These are phyloP conservation scores for Podospora pseudopauciseta DNA, from an alignment of 495 filamentous ascomycete species.

Conservation along the genomic window DNA sequence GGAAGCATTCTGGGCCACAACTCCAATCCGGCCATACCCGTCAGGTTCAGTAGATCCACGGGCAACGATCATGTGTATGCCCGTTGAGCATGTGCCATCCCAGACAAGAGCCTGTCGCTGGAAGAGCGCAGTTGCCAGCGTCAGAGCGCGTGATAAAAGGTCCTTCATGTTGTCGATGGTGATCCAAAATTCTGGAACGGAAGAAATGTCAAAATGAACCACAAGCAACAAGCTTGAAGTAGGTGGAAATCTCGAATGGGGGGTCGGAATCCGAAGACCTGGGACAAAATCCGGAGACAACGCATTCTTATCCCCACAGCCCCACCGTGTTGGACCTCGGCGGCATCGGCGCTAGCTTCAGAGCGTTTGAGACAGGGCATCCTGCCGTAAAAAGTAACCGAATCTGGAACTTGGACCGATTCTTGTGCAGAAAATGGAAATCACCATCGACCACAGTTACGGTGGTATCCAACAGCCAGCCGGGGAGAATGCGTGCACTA, in stretches of 20 bases:
- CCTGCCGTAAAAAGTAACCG: neutral
- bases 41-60: constrained; percentile 18
- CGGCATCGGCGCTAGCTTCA: no score
- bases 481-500: no score
- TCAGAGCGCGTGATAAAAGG: constrained; percentile 1
- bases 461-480: no score
- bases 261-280: neutral
- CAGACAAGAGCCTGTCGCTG: neutral
- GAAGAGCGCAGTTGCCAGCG: neutral
- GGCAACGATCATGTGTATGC: constrained; percentile 21
- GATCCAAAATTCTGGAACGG: neutral
- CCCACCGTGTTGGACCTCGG: no score
- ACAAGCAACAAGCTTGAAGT: neutral
- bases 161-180: neutral
- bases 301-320: neutral
- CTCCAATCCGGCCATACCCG: constrained; percentile 13
- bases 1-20: constrained; percentile 16
- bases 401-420: neutral
- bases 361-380: neutral
- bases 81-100: constrained; percentile 13
- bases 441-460: neutral
- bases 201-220: neutral
- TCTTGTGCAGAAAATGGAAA: neutral
- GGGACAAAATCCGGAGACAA: neutral
- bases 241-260: neutral